A percentile compares a stretch with the other conserved stretches of the same genome.
phyloP scores from a whole-genome alignment of 441 rosid genomes.

The Eutrema salsugineum region DNA sequence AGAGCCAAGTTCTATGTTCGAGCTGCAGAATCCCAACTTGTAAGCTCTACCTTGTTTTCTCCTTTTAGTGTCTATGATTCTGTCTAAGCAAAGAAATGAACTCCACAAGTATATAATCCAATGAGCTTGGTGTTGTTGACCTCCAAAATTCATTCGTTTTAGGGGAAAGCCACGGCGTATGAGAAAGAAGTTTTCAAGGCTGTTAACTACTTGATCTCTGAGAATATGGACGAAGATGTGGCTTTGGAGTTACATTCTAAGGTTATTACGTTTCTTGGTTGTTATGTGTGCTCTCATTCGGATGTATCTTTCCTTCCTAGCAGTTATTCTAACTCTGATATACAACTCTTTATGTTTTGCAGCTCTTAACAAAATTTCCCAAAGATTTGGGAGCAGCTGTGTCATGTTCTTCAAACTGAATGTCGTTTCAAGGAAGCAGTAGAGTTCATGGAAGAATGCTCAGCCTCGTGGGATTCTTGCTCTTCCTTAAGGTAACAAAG shows the following conservation, averaged over 20 bases:
- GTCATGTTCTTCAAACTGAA: conserved; percentile 79
- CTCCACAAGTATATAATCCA: neutral
- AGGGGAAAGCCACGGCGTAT: conserved; percentile 4
- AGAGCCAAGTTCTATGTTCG: neutral
- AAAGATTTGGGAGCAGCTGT: conserved; percentile 42
- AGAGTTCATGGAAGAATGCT: conserved; percentile 71
- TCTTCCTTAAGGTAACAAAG: conserved; percentile 60
- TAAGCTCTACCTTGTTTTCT: neutral
- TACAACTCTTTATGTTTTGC: neutral
- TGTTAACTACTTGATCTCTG: conserved; percentile 7
- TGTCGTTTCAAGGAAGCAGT: conserved; percentile 78
- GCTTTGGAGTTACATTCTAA: conserved; percentile 11
- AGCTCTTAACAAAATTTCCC: neutral
- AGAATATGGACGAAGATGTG: neutral
- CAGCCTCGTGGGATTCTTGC: conserved; percentile 65
- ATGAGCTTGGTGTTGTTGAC: neutral
- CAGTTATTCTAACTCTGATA: neutral
- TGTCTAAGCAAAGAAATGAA: neutral
- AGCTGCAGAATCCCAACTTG: neutral
- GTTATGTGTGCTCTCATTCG: neutral
- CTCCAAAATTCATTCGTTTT: neutral
- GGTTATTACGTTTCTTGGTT: conserved; percentile 15
- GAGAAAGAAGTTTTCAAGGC: conserved; percentile 2
- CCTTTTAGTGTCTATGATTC: neutral
- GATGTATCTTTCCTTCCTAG: neutral